phyloP scores from a whole-genome alignment of 176 grass and related monocot species.

The Lolium perenne region DNA sequence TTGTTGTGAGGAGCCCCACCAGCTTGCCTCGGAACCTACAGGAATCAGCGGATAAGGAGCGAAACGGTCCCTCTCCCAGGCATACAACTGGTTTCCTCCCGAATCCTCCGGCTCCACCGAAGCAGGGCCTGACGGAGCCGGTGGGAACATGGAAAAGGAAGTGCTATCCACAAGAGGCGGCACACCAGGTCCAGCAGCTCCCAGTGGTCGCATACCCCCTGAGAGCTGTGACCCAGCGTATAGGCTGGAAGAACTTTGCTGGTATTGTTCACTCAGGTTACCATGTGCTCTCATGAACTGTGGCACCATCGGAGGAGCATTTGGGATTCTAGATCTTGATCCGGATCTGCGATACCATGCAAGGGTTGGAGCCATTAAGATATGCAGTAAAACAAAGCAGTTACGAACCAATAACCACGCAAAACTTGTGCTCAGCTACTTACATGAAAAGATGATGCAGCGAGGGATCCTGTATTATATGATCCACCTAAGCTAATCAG shows the following conservation, averaged over 20 bases:
- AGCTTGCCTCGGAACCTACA: slow-evolving; percentile 54
- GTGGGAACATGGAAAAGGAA: slow-evolving; percentile 52
- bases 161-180: slow-evolving; percentile 29
- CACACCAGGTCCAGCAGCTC: slow-evolving; percentile 31
- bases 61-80: slow-evolving; percentile 60
- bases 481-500: background rate
- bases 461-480: background rate
- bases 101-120: slow-evolving; percentile 49
- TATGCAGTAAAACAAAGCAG: background rate
- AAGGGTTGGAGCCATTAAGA: background rate
- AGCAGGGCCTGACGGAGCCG: slow-evolving; percentile 34
- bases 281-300: slow-evolving; percentile 55
- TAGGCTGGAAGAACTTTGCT: slow-evolving; percentile 47
- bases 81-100: slow-evolving; percentile 53
- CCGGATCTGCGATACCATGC: slow-evolving; percentile 53
- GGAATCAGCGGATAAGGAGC: slow-evolving; percentile 51
- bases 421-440: slow-evolving; percentile 8
- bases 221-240: slow-evolving; percentile 39
- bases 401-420: background rate
- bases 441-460: slow-evolving; percentile 20
- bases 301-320: slow-evolving; percentile 48
- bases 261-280: slow-evolving; percentile 56
- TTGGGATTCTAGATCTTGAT: slow-evolving; percentile 56
- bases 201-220: slow-evolving; percentile 36
- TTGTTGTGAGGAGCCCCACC: slow-evolving; percentile 49